Percentiles rank a stretch among this genome's conserved stretches.
phyloP scores from a whole-genome alignment of 169 alveolate genomes.

The Neospora caninum region DNA sequence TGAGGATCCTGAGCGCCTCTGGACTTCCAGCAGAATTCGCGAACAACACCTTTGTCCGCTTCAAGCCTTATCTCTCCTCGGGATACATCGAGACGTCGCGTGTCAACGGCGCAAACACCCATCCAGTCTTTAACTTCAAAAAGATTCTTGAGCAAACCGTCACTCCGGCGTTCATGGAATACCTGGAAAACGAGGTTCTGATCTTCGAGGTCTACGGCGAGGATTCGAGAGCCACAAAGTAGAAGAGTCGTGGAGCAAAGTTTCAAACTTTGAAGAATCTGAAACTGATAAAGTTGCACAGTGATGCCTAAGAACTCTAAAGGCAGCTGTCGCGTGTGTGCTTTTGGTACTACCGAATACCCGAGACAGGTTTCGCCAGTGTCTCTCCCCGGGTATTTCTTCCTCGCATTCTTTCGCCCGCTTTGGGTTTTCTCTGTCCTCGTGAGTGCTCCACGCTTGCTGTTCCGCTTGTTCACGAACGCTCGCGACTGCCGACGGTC shows the following conservation, averaged over 20 bases:
- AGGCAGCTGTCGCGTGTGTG: no score
- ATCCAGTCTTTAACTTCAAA: constrained; percentile 23
- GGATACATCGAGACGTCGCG: neutral
- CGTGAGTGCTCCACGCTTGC: no score
- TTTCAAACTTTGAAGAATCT: no score
- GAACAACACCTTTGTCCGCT: constrained; percentile 24
- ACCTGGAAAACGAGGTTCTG: constrained; percentile 31
- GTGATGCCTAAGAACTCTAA: no score
- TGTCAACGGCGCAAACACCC: neutral
- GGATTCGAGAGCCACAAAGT: neutral
- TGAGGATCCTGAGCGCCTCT: neutral
- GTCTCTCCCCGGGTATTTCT: no score
- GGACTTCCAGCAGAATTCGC: constrained; percentile 46
- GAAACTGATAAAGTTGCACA: no score
- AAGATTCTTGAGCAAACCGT: constrained; percentile 30
- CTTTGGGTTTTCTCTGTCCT: no score
- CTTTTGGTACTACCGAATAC: no score
- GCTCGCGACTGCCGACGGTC: no score
- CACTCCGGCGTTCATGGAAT: constrained; percentile 46
- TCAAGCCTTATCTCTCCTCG: neutral
- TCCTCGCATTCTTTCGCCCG: no score
- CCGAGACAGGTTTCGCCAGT: no score
- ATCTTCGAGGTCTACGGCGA: constrained; percentile 52
- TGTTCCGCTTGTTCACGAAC: no score
- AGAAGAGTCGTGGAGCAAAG: neutral